These are phyloP conservation scores for Seminavis robusta DNA, from an alignment of 108 stramenopile genomes.

Conservation along the genomic window DNA sequence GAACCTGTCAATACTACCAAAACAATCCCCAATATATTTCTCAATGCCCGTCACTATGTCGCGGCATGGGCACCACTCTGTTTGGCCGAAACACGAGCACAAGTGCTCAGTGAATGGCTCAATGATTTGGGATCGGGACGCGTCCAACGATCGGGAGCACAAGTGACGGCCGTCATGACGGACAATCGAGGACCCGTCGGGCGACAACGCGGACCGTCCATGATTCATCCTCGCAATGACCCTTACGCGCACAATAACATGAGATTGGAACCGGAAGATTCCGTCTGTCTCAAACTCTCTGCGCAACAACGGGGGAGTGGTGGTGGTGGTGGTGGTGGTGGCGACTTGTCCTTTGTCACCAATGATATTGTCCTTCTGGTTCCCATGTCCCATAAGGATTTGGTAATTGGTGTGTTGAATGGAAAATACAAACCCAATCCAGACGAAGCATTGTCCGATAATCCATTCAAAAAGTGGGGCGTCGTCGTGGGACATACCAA, in stretches of 20 bases:
- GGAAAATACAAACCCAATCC: neutral
- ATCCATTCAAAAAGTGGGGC: conserved; percentile 23
- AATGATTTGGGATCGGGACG: conserved; percentile 10
- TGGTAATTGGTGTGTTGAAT: too few species aligned
- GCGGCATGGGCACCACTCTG: conserved; percentile 76
- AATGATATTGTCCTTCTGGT: neutral
- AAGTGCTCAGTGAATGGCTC: conserved; percentile 60
- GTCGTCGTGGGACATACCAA: conserved; percentile 73
- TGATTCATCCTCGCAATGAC: too few species aligned
- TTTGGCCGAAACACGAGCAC: conserved; percentile 69
- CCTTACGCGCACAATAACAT: neutral
- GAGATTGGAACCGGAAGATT: conserved; percentile 3
- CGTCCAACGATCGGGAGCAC: too few species aligned
- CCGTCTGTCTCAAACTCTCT: neutral
- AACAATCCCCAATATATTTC: conserved; percentile 71
- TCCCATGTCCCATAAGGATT: too few species aligned
- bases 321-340: conserved; percentile 1
- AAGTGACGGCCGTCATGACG: neutral
- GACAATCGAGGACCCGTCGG: too few species aligned
- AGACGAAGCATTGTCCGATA: neutral
- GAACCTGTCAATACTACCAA: neutral
- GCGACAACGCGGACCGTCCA: neutral
- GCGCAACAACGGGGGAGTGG: neutral
- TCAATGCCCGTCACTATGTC: conserved; percentile 66
- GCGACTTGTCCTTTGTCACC: neutral